phyloP scores from a whole-genome alignment of 169 alveolate species.

The Miamiensis avidus region DNA sequence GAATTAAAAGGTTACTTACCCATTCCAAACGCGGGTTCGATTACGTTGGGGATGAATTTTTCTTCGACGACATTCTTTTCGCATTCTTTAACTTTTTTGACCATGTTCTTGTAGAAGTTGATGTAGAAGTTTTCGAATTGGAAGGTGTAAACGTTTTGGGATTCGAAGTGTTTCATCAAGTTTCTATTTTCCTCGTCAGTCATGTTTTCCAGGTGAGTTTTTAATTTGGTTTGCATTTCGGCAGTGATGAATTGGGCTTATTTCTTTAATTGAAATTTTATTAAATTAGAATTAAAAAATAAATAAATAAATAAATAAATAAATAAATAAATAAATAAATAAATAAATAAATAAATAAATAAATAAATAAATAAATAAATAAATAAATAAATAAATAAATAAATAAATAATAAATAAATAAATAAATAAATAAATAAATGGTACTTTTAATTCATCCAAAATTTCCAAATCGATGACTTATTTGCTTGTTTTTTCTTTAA shows the following conservation, averaged over 20 bases:
- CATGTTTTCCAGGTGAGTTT: slow-evolving; percentile 17
- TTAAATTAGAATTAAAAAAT: no score
- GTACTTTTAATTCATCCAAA: slow-evolving; percentile 48
- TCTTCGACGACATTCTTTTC: slow-evolving; percentile 92
- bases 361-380: no score
- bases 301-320: no score
- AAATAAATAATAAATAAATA: no score
- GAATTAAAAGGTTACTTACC: slow-evolving; percentile 34
- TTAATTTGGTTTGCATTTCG: slow-evolving; percentile 18
- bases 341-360: no score
- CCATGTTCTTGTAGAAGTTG: slow-evolving; percentile 65
- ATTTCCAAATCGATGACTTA: slow-evolving; percentile 22
- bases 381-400: no score
- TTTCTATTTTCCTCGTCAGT: slow-evolving; percentile 55
- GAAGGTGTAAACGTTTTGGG: slow-evolving; percentile 23
- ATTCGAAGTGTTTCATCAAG: slow-evolving; percentile 25
- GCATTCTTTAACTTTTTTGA: slow-evolving; percentile 78
- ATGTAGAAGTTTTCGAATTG: slow-evolving; percentile 28
- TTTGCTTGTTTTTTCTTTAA: background rate
- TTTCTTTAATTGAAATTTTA: background rate
- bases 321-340: no score
- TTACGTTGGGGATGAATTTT: slow-evolving; percentile 94
- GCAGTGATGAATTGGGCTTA: background rate
- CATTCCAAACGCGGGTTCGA: slow-evolving; percentile 99
- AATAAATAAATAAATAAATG: no score